Conservation (phyloP, 768 basidiomycete genomes). For the Termitomyces sp. region DNA sequence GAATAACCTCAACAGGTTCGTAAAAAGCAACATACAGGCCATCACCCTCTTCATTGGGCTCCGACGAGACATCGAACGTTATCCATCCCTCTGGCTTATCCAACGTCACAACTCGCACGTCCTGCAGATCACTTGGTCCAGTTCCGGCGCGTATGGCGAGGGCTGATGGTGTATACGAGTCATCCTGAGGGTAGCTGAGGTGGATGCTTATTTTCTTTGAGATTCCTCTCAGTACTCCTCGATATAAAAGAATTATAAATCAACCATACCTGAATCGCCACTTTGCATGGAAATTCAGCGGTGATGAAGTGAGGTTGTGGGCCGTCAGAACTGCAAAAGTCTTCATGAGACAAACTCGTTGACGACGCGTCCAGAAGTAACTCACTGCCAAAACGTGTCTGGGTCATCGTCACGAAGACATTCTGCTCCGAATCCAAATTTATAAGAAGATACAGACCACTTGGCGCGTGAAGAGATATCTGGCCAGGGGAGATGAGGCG, state of each 20-base stretch:
- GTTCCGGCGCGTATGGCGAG: constrained; percentile 91
- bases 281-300: constrained; percentile 86
- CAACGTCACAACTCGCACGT: constrained; percentile 79
- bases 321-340: constrained; percentile 70
- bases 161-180: constrained; percentile 95
- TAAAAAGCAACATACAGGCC: constrained; percentile 55
- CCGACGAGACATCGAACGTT: constrained; percentile 79
- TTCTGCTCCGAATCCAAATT: constrained; percentile 95
- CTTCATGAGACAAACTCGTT: not conserved
- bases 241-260: not conserved
- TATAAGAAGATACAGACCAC: constrained; percentile 96
- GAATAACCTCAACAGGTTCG: not conserved
- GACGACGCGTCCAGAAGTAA: constrained; percentile 11
- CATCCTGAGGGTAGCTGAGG: constrained; percentile 80
- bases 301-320: constrained; percentile 97
- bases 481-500: constrained; percentile 64
- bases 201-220: constrained; percentile 81
- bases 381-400: constrained; percentile 98
- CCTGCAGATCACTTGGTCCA: constrained; percentile 87
- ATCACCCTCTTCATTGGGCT: constrained; percentile 74
- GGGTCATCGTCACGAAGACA: constrained; percentile 86
- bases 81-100: constrained; percentile 96
- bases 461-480: constrained; percentile 86
- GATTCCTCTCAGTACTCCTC: not conserved
- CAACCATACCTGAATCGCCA: constrained; percentile 74